A percentile compares a stretch with the other conserved stretches of the same genome.
phyloP scores from a whole-genome alignment of 192 early-diverging fungal genomes.

The Coemansia sp. region DNA sequence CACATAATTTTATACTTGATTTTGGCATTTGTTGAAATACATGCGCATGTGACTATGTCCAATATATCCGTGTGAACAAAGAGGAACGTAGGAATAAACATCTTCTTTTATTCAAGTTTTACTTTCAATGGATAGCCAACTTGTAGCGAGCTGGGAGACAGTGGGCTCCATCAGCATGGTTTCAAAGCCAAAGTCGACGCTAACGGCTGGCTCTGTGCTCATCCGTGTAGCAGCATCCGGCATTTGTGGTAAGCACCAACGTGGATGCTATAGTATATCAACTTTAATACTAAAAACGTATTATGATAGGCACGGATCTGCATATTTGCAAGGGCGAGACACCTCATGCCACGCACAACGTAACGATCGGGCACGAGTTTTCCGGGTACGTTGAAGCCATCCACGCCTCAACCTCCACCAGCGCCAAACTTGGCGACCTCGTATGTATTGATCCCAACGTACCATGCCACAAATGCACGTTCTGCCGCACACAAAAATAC shows the following conservation, averaged over 20 bases:
- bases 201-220: conserved; percentile 45
- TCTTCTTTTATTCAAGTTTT: conserved; percentile 8
- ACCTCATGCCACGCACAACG: conserved; percentile 48
- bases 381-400: conserved; percentile 52
- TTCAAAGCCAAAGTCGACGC: conserved; percentile 29
- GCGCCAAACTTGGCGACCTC: conserved; percentile 36
- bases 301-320: conserved; percentile 37
- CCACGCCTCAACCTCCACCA: conserved; percentile 27
- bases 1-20: too few relatives aligned
- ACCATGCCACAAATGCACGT: conserved; percentile 52
- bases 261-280: too few relatives aligned
- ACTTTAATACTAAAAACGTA: too few relatives aligned
- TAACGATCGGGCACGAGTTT: conserved; percentile 58
- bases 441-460: conserved; percentile 57
- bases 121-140: conserved; percentile 1
- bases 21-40: too few relatives aligned
- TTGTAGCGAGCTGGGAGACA: conserved; percentile 53
- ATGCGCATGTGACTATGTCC: too few relatives aligned
- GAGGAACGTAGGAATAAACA: too few relatives aligned
- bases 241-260: conserved; percentile 38
- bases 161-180: conserved; percentile 43
- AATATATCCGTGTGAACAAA: too few relatives aligned
- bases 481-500: conserved; percentile 49
- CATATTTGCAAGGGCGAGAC: conserved; percentile 59
- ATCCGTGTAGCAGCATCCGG: conserved; percentile 57